Conservation (phyloP, 176 grass and related monocot species). For the Alopecurus myosuroides region DNA sequence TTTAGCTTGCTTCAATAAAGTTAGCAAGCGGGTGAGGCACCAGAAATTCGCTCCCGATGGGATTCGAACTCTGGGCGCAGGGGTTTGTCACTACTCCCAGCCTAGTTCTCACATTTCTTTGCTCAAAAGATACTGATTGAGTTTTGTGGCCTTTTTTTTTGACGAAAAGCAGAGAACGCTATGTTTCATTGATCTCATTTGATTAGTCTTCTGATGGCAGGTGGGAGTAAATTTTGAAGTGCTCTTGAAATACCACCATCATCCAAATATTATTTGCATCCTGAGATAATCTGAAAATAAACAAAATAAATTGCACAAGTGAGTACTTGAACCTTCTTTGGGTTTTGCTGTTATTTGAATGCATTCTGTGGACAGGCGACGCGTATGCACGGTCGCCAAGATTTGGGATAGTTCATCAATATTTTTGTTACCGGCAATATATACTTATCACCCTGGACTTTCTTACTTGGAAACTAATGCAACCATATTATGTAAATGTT, state of each 20-base stretch:
- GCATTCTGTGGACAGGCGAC: not conserved
- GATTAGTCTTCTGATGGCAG: not conserved
- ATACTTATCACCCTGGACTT: not conserved
- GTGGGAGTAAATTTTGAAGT: not conserved
- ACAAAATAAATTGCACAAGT: not conserved
- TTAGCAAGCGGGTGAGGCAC: too few relatives aligned
- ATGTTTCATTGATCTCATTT: too few relatives aligned
- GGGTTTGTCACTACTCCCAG: too few relatives aligned
- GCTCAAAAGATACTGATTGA: not conserved
- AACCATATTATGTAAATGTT: not conserved
- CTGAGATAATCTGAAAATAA: slow-evolving; percentile 11
- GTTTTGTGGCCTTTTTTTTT: too few relatives aligned
- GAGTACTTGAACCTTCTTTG: not conserved
- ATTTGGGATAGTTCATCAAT: not conserved
- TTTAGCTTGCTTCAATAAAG: too few relatives aligned
- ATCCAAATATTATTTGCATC: not conserved
- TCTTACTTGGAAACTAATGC: not conserved
- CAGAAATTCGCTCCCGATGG: too few relatives aligned
- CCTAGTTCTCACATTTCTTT: not conserved
- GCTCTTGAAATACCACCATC: not conserved
- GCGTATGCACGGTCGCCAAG: not conserved
- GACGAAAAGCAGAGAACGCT: too few relatives aligned
- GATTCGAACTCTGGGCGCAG: too few relatives aligned
- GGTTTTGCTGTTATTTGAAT: not conserved
- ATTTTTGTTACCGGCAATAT: not conserved